A percentile compares a stretch with the other conserved stretches of the same genome.
These are phyloP conservation scores for Botrytis medusae DNA, from an alignment of 2,329 filamentous ascomycete genomes.

Conservation along the genomic window DNA sequence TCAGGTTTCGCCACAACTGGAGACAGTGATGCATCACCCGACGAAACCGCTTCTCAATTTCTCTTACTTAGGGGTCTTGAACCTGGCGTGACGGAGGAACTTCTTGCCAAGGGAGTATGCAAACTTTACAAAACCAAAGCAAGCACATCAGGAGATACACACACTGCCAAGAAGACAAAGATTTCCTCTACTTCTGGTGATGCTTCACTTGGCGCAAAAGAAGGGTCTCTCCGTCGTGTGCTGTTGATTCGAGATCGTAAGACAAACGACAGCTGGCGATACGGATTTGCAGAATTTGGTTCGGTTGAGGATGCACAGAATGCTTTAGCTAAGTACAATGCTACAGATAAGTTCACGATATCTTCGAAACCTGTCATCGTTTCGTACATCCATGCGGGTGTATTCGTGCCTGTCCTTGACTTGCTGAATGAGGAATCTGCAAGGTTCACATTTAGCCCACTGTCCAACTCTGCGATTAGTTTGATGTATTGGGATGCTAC, in stretches of 20 bases:
- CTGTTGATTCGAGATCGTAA: slow-evolving; percentile 72
- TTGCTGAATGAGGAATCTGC: slow-evolving; percentile 55
- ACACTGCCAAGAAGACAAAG: slow-evolving; percentile 45
- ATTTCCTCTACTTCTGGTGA: slow-evolving; percentile 54
- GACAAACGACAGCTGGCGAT: slow-evolving; percentile 73
- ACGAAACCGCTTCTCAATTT: slow-evolving; percentile 63
- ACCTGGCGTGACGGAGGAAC: slow-evolving; percentile 67
- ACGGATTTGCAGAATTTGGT: slow-evolving; percentile 82
- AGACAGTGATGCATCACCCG: slow-evolving; percentile 54
- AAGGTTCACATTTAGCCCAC: slow-evolving; percentile 66
- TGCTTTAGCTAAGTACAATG: slow-evolving; percentile 69
- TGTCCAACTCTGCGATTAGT: slow-evolving; percentile 65
- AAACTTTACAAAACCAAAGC: slow-evolving; percentile 66
- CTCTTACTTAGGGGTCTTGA: slow-evolving; percentile 72
- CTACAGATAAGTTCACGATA: slow-evolving; percentile 74
- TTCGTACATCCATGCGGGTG: slow-evolving; percentile 78
- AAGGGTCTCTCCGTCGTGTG: slow-evolving; percentile 73
- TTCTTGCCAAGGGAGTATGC: slow-evolving; percentile 70
- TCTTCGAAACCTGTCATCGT: slow-evolving; percentile 69
- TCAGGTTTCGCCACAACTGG: slow-evolving; percentile 50
- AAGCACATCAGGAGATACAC: slow-evolving; percentile 39
- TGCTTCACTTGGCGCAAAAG: slow-evolving; percentile 60
- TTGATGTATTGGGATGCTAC: slow-evolving; percentile 76
- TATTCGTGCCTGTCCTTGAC: slow-evolving; percentile 74
- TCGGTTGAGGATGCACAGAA: slow-evolving; percentile 73